phyloP scores from a whole-genome alignment of 2,329 filamentous ascomycete species.

The Apiospora kogelbergensis region DNA sequence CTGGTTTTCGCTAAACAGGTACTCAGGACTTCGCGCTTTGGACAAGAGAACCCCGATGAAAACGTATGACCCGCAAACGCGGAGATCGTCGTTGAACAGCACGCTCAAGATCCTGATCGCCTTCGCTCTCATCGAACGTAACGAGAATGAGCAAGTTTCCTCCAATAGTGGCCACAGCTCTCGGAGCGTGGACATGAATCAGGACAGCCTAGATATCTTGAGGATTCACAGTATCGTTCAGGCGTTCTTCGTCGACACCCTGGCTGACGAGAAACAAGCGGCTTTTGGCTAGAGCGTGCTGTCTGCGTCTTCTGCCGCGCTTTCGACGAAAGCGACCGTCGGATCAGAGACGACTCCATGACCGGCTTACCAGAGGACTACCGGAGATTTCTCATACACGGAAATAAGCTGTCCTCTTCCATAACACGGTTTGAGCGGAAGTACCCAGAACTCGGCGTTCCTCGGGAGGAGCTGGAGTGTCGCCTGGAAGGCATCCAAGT shows the following conservation, averaged over 20 bases:
- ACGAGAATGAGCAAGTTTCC: constrained; percentile 43
- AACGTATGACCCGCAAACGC: constrained; percentile 38
- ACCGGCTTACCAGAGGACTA: constrained; percentile 53
- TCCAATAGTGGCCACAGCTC: constrained; percentile 42
- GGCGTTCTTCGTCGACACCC: constrained; percentile 49
- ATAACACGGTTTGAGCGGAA: constrained; percentile 38
- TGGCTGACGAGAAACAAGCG: constrained; percentile 41
- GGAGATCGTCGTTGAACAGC: constrained; percentile 41
- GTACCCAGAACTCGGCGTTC: constrained; percentile 28
- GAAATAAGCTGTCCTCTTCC: constrained; percentile 44
- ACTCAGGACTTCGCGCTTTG: constrained; percentile 42
- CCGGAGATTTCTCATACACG: constrained; percentile 51
- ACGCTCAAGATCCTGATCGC: constrained; percentile 51
- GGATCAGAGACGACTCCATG: constrained; percentile 40
- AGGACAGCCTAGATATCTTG: constrained; percentile 50
- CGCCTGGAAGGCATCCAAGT: constrained; percentile 38
- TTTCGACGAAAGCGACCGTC: constrained; percentile 44
- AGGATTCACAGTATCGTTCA: constrained; percentile 53
- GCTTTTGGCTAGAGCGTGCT: constrained; percentile 51
- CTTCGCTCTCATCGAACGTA: constrained; percentile 52
- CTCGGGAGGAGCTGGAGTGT: constrained; percentile 33
- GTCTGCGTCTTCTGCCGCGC: constrained; percentile 48
- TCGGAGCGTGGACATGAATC: constrained; percentile 39
- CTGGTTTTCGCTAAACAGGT: constrained; percentile 14
- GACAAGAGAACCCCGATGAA: constrained; percentile 47